A percentile compares a stretch with the other conserved stretches of the same genome.
Conservation (phyloP, 352 stramenopile species). For the Thalassiosira livingstoniorum region DNA sequence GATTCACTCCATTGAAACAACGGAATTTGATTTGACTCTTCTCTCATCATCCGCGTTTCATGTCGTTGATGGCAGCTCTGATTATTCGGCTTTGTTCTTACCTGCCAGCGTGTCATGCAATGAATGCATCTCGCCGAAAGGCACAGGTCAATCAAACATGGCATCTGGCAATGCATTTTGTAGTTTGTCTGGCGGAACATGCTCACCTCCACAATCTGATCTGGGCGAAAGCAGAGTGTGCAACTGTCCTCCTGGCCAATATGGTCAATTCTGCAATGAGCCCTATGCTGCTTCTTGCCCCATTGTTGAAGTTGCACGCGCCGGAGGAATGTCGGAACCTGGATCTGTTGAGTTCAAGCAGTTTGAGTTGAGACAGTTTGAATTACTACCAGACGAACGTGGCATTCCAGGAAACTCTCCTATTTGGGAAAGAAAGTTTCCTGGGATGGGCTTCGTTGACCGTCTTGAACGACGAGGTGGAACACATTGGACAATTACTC, state of each 20-base stretch:
- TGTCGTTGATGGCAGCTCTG: neutral
- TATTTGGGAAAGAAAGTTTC: neutral
- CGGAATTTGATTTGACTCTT: neutral
- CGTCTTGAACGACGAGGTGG: constrained; percentile 6
- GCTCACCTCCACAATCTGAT: neutral
- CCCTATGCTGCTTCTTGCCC: constrained; percentile 6
- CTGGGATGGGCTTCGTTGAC: neutral
- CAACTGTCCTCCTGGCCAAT: constrained; percentile 13
- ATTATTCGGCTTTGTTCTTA: neutral
- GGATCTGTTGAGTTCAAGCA: neutral
- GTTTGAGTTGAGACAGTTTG: neutral
- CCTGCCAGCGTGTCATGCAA: constrained; percentile 1
- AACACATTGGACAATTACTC: constrained; percentile 20
- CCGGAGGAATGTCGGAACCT: neutral
- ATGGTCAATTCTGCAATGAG: constrained; percentile 1
- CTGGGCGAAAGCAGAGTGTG: constrained; percentile 2
- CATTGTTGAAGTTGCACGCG: neutral
- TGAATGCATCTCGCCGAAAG: neutral
- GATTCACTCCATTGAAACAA: constrained; percentile 8
- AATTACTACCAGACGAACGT: constrained; percentile 14
- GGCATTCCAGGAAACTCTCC: constrained; percentile 20
- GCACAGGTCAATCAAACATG: neutral
- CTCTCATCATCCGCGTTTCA: constrained; percentile 11
- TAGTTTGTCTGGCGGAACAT: neutral
- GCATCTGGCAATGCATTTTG: neutral